Evolutionary conservation across 139 green algal species (phyloP).

Genomic region (Chlamydomonas sp.): DNA sequence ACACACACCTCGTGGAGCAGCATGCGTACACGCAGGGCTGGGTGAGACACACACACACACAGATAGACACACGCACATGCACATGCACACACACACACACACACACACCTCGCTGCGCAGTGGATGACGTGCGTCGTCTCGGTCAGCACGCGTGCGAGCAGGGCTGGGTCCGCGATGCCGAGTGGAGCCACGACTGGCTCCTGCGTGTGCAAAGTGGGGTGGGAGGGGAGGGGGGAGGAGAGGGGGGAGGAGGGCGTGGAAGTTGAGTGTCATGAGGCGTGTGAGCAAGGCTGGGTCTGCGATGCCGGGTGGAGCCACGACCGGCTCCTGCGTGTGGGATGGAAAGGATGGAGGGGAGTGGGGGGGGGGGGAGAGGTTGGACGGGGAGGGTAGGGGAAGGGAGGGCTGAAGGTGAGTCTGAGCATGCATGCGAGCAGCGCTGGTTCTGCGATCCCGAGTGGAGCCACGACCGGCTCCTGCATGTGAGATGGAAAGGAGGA

Average conservation of each 20-base stretch:
- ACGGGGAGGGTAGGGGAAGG: slow-evolving; percentile 31
- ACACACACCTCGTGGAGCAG: no score
- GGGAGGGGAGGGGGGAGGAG: no score
- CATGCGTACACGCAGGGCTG: background rate
- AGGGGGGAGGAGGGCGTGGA: slow-evolving; percentile 37
- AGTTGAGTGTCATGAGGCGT: slow-evolving; percentile 10
- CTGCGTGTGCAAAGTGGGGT: no score
- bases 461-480: no score
- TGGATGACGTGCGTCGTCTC: slow-evolving; percentile 33
- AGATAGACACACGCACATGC: no score
- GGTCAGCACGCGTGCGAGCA: slow-evolving; percentile 8
- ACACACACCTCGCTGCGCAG: slow-evolving; percentile 30
- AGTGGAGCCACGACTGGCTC: no score
- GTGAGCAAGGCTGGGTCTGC: background rate
- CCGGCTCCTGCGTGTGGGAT: no score
- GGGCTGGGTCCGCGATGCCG: slow-evolving; percentile 6
- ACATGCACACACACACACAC: background rate
- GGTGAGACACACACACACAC: no score
- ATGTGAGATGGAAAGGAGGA: no score
- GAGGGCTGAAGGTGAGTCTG: slow-evolving; percentile 14
- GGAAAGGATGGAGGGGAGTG: no score
- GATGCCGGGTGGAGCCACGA: no score
- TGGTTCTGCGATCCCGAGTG: slow-evolving; percentile 7
- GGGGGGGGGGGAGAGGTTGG: no score
- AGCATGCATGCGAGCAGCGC: slow-evolving; percentile 10